A percentile compares a stretch with the other conserved stretches of the same genome.
Conservation (phyloP, 192 early-diverging fungal genomes). For the Rhizoclosmatium globosum region DNA sequence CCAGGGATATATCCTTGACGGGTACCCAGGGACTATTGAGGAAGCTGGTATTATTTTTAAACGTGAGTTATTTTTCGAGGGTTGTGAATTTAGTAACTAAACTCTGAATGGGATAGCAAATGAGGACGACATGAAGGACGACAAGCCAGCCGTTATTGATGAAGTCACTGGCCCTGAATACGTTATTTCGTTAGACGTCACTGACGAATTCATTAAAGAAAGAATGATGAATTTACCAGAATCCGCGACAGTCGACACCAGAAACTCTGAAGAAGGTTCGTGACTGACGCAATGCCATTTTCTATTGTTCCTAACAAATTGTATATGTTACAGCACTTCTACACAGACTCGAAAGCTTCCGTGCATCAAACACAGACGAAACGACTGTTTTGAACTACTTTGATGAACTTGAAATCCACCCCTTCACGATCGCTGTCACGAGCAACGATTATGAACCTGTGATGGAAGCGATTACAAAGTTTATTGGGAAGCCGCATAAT, state of each 20-base stretch:
- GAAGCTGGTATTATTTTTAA: conserved; percentile 59
- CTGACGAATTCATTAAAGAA: conserved; percentile 65
- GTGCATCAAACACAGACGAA: conserved; percentile 62
- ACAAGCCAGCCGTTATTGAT: conserved; percentile 47
- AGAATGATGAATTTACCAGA: conserved; percentile 66
- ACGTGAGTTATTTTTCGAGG: conserved; percentile 38
- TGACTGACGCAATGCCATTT: background rate
- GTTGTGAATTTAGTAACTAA: background rate
- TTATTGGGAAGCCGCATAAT: conserved; percentile 64
- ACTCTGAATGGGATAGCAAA: conserved; percentile 19
- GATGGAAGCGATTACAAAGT: conserved; percentile 51
- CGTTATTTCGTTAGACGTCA: conserved; percentile 60
- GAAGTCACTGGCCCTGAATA: conserved; percentile 56
- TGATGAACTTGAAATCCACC: conserved; percentile 68
- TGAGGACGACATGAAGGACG: conserved; percentile 65
- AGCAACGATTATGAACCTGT: conserved; percentile 45
- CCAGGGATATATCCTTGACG: conserved; percentile 70
- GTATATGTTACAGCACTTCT: conserved; percentile 45
- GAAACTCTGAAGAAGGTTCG: conserved; percentile 65
- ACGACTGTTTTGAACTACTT: conserved; percentile 68
- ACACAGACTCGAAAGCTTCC: conserved; percentile 60
- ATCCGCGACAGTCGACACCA: conserved; percentile 54
- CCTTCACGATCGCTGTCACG: conserved; percentile 50
- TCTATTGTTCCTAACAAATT: conserved; percentile 5
- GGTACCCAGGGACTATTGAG: conserved; percentile 56